These are phyloP conservation scores for Diaporthe batatas DNA, from an alignment of 2,329 filamentous ascomycete genomes.

Conservation along the genomic window DNA sequence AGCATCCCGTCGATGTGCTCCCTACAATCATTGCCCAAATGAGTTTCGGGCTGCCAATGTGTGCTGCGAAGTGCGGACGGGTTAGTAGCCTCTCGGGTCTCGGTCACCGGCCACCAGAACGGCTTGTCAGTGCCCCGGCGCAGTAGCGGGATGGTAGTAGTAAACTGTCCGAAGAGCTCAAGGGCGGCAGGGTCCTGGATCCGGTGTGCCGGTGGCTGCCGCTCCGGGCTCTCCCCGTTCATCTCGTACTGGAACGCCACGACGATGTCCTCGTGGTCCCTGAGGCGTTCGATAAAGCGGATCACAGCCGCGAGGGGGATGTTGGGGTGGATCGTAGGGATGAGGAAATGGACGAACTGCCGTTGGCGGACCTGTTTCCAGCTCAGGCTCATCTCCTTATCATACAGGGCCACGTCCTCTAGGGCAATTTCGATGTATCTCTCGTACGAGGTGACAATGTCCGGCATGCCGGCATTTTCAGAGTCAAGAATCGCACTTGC, in stretches of 20 bases:
- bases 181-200: background rate
- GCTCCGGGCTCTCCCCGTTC: background rate
- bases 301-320: background rate
- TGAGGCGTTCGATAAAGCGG: background rate
- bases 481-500: background rate
- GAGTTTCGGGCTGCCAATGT: background rate
- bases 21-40: background rate
- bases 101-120: constrained; percentile 5
- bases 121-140: background rate
- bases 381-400: background rate
- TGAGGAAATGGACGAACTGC: background rate
- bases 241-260: constrained; percentile 17
- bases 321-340: background rate
- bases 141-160: background rate
- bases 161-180: constrained; percentile 1
- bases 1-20: constrained; percentile 15
- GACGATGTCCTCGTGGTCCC: background rate
- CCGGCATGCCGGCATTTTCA: background rate
- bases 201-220: background rate
- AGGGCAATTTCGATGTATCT: background rate
- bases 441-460: background rate
- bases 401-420: background rate
- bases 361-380: background rate
- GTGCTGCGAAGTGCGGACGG: background rate
- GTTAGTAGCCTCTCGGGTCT: background rate